phyloP scores from a whole-genome alignment of 2,329 filamentous ascomycete species.

The Zasmidium citrigriseum region DNA sequence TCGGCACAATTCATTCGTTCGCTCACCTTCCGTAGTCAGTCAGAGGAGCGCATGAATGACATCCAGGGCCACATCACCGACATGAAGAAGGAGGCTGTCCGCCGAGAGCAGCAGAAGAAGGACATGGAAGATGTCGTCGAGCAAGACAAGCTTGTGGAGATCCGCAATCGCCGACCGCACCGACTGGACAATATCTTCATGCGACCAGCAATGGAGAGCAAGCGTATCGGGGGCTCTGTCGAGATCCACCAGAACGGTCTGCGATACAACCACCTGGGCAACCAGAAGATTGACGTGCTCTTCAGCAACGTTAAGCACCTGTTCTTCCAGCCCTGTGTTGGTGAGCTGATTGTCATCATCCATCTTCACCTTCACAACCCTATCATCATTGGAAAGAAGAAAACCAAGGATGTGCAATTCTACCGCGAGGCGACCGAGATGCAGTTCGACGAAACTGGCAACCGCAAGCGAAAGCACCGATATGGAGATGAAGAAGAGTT shows the following conservation, averaged over 20 bases:
- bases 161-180: constrained; percentile 87
- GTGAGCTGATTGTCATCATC: constrained; percentile 96
- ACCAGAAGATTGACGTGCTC: constrained; percentile 84
- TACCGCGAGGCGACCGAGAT: constrained; percentile 98
- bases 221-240: constrained; percentile 91
- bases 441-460: constrained; percentile 97
- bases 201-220: constrained; percentile 91
- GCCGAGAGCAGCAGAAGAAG: constrained; percentile 98
- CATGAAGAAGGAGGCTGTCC: constrained; percentile 87
- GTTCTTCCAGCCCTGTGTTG: constrained; percentile 96
- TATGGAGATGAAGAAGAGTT: constrained; percentile 99
- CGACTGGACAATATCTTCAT: constrained; percentile 94
- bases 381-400: constrained; percentile 97
- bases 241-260: constrained; percentile 99
- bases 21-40: constrained; percentile 88
- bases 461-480: constrained; percentile 94
- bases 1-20: constrained; percentile 94
- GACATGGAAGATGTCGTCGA: constrained; percentile 99
- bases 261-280: constrained; percentile 81
- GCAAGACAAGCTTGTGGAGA: constrained; percentile 94
- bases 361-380: constrained; percentile 97
- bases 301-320: constrained; percentile 99
- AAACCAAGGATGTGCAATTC: constrained; percentile 98
- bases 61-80: constrained; percentile 93
- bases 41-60: constrained; percentile 84